phyloP scores from a whole-genome alignment of 257 asterid species.

The Catharanthus roseus region DNA sequence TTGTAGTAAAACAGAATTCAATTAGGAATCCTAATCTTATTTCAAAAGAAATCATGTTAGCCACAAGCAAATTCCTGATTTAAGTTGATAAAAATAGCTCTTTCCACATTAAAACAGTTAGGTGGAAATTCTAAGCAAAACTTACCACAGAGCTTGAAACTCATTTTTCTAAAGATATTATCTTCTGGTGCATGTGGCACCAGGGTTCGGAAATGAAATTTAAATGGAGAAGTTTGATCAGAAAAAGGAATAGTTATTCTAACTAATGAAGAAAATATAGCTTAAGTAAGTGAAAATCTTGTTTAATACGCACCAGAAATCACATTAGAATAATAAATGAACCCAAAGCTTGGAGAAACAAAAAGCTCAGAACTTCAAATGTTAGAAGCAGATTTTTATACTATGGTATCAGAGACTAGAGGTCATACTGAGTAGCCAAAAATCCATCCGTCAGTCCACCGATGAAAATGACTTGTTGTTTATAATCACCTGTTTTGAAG shows the following conservation, averaged over 20 bases:
- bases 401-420: background rate
- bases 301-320: background rate
- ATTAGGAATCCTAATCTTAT: too few relatives aligned
- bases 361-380: background rate
- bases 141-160: background rate
- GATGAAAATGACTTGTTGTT: slow-evolving; percentile 80
- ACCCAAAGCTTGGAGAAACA: slow-evolving; percentile 6
- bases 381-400: background rate
- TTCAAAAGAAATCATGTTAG: background rate
- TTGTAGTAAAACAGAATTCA: background rate
- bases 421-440: slow-evolving; percentile 88
- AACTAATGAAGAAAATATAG: background rate
- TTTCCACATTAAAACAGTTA: background rate
- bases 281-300: background rate
- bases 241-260: background rate
- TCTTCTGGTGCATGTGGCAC: background rate
- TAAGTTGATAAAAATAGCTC: background rate
- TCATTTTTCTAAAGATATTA: background rate
- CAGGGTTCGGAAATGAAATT: background rate
- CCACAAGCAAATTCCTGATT: background rate
- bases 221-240: background rate
- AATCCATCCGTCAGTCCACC: slow-evolving; percentile 95
- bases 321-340: background rate
- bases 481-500: slow-evolving; percentile 86
- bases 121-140: background rate